Base-by-base conservation (phyloP, 495 filamentous ascomycete species). In the Sabuloglossum arenarium region DNA sequence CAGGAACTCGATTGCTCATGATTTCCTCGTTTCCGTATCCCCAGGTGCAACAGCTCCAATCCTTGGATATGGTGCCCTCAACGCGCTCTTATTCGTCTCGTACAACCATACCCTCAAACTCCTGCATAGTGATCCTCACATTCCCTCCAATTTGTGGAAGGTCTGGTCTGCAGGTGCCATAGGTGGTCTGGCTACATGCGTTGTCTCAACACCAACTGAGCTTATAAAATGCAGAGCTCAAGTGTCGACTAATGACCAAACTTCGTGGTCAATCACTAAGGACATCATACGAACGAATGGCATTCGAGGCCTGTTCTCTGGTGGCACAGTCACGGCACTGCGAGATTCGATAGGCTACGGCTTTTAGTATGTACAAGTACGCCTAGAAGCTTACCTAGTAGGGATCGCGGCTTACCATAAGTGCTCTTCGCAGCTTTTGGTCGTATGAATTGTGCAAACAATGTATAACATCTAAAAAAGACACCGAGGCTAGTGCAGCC, bases 311-410 rank as follows among this genome's bases (percentile, higher is more conserved):
- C 63, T 94, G 10, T 95, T 91, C 65, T 71, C 75, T 56, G 88
- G 85, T 27, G 88, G 88, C 29, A 70, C 65, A 4, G 76, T 94
- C 25, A 95, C 89, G 9, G 85, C 81, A 56, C 64, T 87, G 49
- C 72, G 88, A 47, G 88, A 95, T 67, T 79, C 81, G 56, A 75
- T 94, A 57, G 88, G 88, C 21, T 94, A 93, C 66, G 88, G 88
- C 3, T 94, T 94, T 64, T 94, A 94, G 79, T 83, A 76, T 60
- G 76, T 58, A 59, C 56, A 76, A 59, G 76, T 58, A 59, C 56
- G 45, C 25, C n/a, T 32, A 52, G 60, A 6, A 49, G 12, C 23
- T 24, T n/a, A 54, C 14, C 31, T 23, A 23, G 28, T 28, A 6
- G 14, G 43, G 42, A 49, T 51, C 28, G 11, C 27, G 23, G 8